Conservation (phyloP, 495 filamentous ascomycete species). For the Talaromyces ruber region DNA sequence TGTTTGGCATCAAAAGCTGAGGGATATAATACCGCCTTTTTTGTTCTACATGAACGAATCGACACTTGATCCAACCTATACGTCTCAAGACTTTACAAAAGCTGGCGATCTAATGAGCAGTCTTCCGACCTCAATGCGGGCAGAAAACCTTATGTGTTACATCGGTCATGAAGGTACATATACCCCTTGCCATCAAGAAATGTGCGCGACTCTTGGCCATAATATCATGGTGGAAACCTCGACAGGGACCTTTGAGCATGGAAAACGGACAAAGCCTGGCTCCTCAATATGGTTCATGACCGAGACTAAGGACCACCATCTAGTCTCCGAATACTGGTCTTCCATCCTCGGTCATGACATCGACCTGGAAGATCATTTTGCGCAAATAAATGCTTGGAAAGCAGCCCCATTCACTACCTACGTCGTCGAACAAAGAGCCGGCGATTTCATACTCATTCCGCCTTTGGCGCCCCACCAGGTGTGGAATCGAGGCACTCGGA, state of each 20-base stretch:
- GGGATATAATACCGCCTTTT: slow-evolving; percentile 62
- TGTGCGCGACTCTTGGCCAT: slow-evolving; percentile 93
- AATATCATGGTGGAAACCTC: slow-evolving; percentile 97
- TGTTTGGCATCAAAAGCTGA: slow-evolving; percentile 72
- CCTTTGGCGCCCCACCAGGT: slow-evolving; percentile 96
- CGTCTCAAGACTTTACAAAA: slow-evolving; percentile 41
- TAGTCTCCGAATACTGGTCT: slow-evolving; percentile 86
- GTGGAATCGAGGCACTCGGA: slow-evolving; percentile 92
- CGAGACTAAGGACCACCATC: slow-evolving; percentile 75
- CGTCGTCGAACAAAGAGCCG: slow-evolving; percentile 84
- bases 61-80: slow-evolving; percentile 46
- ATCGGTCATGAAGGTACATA: slow-evolving; percentile 97
- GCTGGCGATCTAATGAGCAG: slow-evolving; percentile 92
- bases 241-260: slow-evolving; percentile 41
- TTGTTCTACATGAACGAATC: slow-evolving; percentile 85
- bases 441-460: slow-evolving; percentile 93
- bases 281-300: slow-evolving; percentile 99
- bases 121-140: slow-evolving; percentile 74
- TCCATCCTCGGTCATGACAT: slow-evolving; percentile 89
- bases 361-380: slow-evolving; percentile 93
- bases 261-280: slow-evolving; percentile 63
- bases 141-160: slow-evolving; percentile 97
- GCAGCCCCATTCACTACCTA: slow-evolving; percentile 87
- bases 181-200: slow-evolving; percentile 91
- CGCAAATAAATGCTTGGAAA: slow-evolving; percentile 86